Percentiles rank a stretch among this genome's conserved stretches.
Evolutionary conservation across 2,329 filamentous ascomycete genomes (phyloP).

Genomic region (Colletotrichum phormii): DNA sequence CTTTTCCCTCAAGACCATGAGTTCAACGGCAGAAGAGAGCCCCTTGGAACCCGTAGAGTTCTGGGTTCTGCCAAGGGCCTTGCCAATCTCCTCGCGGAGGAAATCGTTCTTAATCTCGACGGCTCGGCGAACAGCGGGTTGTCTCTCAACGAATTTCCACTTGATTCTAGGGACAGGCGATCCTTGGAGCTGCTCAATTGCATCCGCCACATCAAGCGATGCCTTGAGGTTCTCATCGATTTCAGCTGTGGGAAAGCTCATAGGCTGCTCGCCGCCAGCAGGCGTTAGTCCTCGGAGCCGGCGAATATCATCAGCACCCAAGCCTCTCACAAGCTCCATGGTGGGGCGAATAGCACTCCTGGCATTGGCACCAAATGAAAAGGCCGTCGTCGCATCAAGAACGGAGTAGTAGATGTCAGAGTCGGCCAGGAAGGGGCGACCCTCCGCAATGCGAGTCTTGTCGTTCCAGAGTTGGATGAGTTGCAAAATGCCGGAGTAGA

Average conservation of each 20-base stretch:
- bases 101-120: not conserved
- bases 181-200: not conserved
- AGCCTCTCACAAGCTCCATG: not conserved
- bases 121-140: not conserved
- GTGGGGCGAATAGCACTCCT: not conserved
- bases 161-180: not conserved
- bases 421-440: slow-evolving; percentile 44
- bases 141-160: not conserved
- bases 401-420: slow-evolving; percentile 44
- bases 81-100: not conserved
- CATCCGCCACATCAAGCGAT: not conserved
- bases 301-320: not conserved
- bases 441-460: slow-evolving; percentile 45
- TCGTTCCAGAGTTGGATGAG: slow-evolving; percentile 48
- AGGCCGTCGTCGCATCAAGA: slow-evolving; percentile 46
- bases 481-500: slow-evolving; percentile 45
- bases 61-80: not conserved
- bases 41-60: not conserved
- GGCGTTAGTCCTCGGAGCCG: not conserved
- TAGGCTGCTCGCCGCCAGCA: not conserved
- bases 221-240: not conserved
- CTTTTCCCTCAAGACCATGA: not conserved
- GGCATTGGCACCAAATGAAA: slow-evolving; percentile 40
- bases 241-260: not conserved
- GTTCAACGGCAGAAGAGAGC: not conserved